Evolutionary conservation across 352 stramenopile species (phyloP), one percentile per base, ranked within the genome.

Genomic region (Phytophthora ohioensis): DNA sequence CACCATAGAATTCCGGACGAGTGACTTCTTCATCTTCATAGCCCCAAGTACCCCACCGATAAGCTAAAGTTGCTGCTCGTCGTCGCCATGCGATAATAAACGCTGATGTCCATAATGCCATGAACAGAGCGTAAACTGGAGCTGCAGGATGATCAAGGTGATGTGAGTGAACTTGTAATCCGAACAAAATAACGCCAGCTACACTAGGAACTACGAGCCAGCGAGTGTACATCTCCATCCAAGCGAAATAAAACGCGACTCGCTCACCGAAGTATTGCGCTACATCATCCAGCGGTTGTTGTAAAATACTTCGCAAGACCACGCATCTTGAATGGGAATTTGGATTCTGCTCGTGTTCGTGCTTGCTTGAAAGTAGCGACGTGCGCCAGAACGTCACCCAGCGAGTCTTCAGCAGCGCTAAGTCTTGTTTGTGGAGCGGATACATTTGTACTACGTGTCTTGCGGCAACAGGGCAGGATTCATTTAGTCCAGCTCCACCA

Each of bases 161-260:
- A 32, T 85, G 78, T 5, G 66, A 79, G 3, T 68, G 70, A n/a
- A 93, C 79, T 64, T 94, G 88, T 10, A 91, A 47, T 0, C 57
- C 56, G 57, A 95, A 98, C 9, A 98, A 66, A 3, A 86, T 43
- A 12, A 91, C 68, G 0, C 93, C 93, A 5, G 86, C 82, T 34
- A 92, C 52, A 49, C 84, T 92, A 3, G 93, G 91, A 8, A 93
- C 75, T 10, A 97, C 49, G 5, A 98, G 86, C 88, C 92, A 97
- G 15, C 79, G 84, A 17, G 93, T 98, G 80, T 98, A 98, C 70
- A 97, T 84, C 59, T 96, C 88, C 69, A 97, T 83, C 85, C 91
- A 98, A 35, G 92, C 93, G 75, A 98, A 98, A 74, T 98, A 98
- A 69, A 97, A 98, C 17, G 91, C 93, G 12, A 97, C 72, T 5